A percentile compares a stretch with the other conserved stretches of the same genome.
phyloP scores from a whole-genome alignment of 2,329 filamentous ascomycete genomes.

The Bisporella sp. region DNA sequence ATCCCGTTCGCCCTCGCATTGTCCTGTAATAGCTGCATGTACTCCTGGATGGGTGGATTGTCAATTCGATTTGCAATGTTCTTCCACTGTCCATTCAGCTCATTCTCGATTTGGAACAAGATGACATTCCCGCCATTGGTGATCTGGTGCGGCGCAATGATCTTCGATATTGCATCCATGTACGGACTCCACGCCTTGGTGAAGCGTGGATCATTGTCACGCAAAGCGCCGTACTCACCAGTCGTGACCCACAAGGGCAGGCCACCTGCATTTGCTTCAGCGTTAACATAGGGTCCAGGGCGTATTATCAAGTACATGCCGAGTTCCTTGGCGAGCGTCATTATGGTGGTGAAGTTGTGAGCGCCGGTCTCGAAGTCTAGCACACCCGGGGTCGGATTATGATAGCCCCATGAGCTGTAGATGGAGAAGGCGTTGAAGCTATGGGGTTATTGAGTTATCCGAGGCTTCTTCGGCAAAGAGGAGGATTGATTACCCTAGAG shows the following conservation, averaged over 20 bases:
- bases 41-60: constrained; percentile 41
- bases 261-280: constrained; percentile 54
- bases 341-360: constrained; percentile 57
- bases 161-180: constrained; percentile 40
- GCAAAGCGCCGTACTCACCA: constrained; percentile 46
- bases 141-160: constrained; percentile 45
- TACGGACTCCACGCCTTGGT: constrained; percentile 48
- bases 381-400: constrained; percentile 55
- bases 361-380: constrained; percentile 57
- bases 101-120: constrained; percentile 52
- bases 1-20: constrained; percentile 49
- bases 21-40: constrained; percentile 51
- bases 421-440: constrained; percentile 70
- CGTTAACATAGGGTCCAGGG: constrained; percentile 63
- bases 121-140: constrained; percentile 50
- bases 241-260: constrained; percentile 57
- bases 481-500: constrained; percentile 43
- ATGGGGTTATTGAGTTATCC: constrained; percentile 6
- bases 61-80: constrained; percentile 35
- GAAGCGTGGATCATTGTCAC: constrained; percentile 46
- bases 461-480: not conserved
- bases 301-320: constrained; percentile 69
- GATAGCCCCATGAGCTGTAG: constrained; percentile 66
- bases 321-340: constrained; percentile 62
- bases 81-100: constrained; percentile 39